A percentile compares a stretch with the other conserved stretches of the same genome.
Evolutionary conservation across 306 rosid species (phyloP).

Genomic region (Herpetospermum pedunculosum): DNA sequence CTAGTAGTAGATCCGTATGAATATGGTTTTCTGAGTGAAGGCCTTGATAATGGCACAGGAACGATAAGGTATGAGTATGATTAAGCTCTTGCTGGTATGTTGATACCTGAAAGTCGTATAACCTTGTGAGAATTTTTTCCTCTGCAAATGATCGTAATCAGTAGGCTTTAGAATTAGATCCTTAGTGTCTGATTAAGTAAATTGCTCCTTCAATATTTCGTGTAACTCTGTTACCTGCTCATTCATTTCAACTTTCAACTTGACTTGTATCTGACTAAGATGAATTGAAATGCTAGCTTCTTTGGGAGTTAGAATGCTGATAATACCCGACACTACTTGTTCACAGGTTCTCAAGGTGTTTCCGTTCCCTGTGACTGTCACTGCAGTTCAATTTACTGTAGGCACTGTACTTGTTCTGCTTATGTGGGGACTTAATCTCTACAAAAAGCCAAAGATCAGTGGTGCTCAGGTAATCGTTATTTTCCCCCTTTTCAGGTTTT

Average conservation of each 20-base stretch:
- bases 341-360: constrained; percentile 74
- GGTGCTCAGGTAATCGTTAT: constrained; percentile 48
- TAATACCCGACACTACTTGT: background rate
- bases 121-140: background rate
- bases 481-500: background rate
- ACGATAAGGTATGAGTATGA: background rate
- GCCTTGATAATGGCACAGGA: background rate
- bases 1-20: background rate
- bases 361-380: constrained; percentile 62
- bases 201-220: background rate
- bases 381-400: constrained; percentile 50
- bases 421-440: constrained; percentile 80
- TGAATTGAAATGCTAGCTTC: background rate
- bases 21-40: background rate
- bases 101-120: background rate
- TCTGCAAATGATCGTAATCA: background rate
- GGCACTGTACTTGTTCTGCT: constrained; percentile 53
- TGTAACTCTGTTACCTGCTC: background rate
- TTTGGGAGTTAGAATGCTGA: background rate
- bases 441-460: constrained; percentile 58
- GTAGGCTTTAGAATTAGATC: background rate
- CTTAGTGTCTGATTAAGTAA: background rate
- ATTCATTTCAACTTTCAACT: background rate
- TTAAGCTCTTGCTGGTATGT: background rate
- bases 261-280: background rate